Evolutionary conservation across 257 asterid genomes (phyloP).

Genomic region (Sherardia arvensis): DNA sequence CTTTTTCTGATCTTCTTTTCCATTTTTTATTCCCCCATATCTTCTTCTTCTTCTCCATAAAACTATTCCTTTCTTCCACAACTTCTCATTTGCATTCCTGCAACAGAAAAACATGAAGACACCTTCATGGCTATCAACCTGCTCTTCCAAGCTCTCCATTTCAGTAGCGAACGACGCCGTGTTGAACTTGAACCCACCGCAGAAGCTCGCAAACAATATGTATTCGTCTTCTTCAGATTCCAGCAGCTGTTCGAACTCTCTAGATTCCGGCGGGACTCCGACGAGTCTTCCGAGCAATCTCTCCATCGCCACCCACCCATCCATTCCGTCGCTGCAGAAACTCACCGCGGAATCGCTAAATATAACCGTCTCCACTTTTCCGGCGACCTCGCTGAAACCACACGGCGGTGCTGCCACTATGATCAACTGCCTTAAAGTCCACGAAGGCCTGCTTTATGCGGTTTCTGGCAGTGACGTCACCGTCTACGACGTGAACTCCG

Average conservation of each 20-base stretch:
- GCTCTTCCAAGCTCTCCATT: conserved; percentile 34
- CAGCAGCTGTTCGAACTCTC: conserved; percentile 14
- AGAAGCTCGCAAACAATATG: conserved; percentile 24
- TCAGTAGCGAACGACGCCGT: conserved; percentile 19
- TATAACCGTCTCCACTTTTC: conserved; percentile 26
- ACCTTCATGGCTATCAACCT: conserved; percentile 48
- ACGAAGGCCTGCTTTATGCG: conserved; percentile 57
- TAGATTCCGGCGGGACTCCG: conserved; percentile 21
- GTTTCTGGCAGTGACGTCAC: conserved; percentile 47
- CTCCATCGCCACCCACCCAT: conserved; percentile 68
- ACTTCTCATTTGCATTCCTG: background rate
- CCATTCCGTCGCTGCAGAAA: conserved; percentile 71
- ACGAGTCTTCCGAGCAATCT: conserved; percentile 52
- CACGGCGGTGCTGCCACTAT: conserved; percentile 3
- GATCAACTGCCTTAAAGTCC: conserved; percentile 42
- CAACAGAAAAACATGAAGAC: conserved; percentile 28
- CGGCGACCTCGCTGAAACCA: conserved; percentile 25
- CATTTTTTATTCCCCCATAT: background rate
- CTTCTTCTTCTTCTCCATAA: background rate
- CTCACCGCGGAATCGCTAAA: conserved; percentile 25
- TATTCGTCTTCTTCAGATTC: conserved; percentile 26
- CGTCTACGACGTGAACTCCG: conserved; percentile 29
- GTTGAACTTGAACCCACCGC: conserved; percentile 14
- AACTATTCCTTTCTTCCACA: background rate
- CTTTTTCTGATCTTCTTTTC: background rate